phyloP scores from a whole-genome alignment of 1,139 yeast species.

The Pichia norvegensis region DNA sequence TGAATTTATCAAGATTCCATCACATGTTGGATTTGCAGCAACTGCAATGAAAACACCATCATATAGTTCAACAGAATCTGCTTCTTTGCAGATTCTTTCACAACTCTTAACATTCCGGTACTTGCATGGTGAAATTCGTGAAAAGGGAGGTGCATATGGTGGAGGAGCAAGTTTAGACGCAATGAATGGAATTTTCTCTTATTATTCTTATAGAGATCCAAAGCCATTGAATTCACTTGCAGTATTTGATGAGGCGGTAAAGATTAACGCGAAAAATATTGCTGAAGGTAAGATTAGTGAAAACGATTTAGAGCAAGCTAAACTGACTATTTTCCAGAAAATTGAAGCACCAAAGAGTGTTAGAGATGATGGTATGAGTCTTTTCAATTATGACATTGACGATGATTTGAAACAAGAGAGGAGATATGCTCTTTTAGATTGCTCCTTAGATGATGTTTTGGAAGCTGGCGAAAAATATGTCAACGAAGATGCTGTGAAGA shows the following conservation, averaged over 20 bases:
- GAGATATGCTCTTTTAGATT: conserved; percentile 65
- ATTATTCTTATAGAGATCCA: conserved; percentile 92
- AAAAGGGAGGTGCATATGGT: conserved; percentile 96
- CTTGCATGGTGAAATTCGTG: conserved; percentile 84
- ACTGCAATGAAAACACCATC: conserved; percentile 60
- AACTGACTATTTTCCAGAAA: conserved; percentile 81
- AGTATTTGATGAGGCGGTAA: conserved; percentile 52
- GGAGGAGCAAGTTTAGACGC: conserved; percentile 88
- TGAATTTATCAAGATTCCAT: conserved; percentile 65
- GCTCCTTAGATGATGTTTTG: conserved; percentile 52
- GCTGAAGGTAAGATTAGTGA: conserved; percentile 34
- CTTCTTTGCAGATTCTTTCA: conserved; percentile 74
- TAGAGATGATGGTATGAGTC: conserved; percentile 63
- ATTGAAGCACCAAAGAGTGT: conserved; percentile 87
- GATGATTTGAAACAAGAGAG: conserved; percentile 77
- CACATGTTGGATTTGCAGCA: conserved; percentile 83
- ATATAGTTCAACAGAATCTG: conserved; percentile 68
- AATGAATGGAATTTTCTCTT: conserved; percentile 70
- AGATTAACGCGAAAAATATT: conserved; percentile 44
- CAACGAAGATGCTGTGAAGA: conserved; percentile 26
- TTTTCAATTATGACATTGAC: conserved; percentile 62
- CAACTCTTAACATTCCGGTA: conserved; percentile 76
- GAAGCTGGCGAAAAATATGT: conserved; percentile 60
- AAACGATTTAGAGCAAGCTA: conserved; percentile 78
- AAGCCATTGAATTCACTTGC: conserved; percentile 64